Evolutionary conservation across 768 basidiomycete genomes (phyloP), one percentile per base, ranked within the genome.

Genomic region (Serendipita sp.): DNA sequence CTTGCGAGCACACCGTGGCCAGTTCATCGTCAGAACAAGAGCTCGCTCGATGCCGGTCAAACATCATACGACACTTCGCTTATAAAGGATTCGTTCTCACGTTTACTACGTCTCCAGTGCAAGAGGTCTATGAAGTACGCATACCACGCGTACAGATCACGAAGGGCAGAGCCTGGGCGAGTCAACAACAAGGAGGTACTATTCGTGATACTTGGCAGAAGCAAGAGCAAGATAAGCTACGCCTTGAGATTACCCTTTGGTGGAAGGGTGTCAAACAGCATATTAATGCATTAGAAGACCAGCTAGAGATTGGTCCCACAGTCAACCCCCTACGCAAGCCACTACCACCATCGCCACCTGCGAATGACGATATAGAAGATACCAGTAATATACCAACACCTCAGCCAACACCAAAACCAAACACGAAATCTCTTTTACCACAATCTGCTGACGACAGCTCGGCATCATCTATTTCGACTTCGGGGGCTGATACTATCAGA

Each of bases 261-360:
- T 88, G 85, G 85, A 79, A 82, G 66, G 77, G 78, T 17, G 71
- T 87, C 4, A 74, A 80, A 0, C 80, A 81, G 61, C 78, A 82
- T 68, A 73, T 88, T 65, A 82, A 84, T 66, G 75, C 76, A 64
- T 72, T 87, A 64, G 84, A 5, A 11, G 34, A 20, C 45, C 11
- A 48, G 13, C 11, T 44, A 13, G 30, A 43, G n/a, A 42, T 61
- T 24, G 20, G 43, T 65, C 38, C 38, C 33, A 4, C 11, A 4
- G 58, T 64, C 30, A 34, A 31, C 14, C 34, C 22, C 4, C 44
- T 34, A 13, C 48, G 24, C n/a, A 58, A 34, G 42, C 66, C 9
- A 51, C 26, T 20, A 22, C 24, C 38, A 56, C 68, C 20, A 51
- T 58, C 51, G 60, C 68, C 58, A 22, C 64, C 58, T 48, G 58